Percentiles rank a stretch among this genome's conserved stretches.
phyloP scores from a whole-genome alignment of 116 monocot species.

The Dioscorea cayenensis region DNA sequence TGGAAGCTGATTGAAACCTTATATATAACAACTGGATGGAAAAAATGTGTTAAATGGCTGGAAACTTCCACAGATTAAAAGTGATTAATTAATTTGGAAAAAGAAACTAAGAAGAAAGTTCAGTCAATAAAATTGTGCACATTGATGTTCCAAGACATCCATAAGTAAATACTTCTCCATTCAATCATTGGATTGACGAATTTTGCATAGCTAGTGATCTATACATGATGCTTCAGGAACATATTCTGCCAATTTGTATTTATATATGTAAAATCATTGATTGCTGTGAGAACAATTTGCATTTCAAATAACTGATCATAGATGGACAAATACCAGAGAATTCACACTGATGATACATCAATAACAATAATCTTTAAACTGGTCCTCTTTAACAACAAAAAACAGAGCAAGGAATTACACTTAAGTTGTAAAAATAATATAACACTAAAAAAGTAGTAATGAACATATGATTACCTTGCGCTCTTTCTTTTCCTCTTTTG shows the following conservation, averaged over 20 bases:
- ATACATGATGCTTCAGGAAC: neutral
- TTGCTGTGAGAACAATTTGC: neutral
- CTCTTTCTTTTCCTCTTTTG: conserved; percentile 95
- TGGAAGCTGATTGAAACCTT: neutral
- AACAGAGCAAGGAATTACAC: neutral
- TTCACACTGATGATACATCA: neutral
- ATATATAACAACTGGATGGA: too few relatives aligned
- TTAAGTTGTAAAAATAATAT: neutral
- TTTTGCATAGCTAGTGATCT: neutral
- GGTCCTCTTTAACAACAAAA: neutral
- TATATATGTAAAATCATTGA: neutral
- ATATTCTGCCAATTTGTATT: neutral
- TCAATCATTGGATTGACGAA: neutral
- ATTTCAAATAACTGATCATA: neutral
- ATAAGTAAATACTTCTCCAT: neutral
- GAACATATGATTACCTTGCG: conserved; percentile 53
- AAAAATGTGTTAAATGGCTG: neutral
- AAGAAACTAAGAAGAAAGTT: neutral
- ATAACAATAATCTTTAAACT: neutral
- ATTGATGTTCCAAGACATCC: neutral
- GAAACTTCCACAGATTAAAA: neutral
- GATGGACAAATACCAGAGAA: too few relatives aligned
- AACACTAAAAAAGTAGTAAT: neutral
- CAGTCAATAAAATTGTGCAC: neutral
- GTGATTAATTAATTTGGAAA: neutral